Percentiles rank a stretch among this genome's conserved stretches.
Evolutionary conservation across 2,329 filamentous ascomycete species (phyloP).

Genomic region (Hypoxylon sp.): DNA sequence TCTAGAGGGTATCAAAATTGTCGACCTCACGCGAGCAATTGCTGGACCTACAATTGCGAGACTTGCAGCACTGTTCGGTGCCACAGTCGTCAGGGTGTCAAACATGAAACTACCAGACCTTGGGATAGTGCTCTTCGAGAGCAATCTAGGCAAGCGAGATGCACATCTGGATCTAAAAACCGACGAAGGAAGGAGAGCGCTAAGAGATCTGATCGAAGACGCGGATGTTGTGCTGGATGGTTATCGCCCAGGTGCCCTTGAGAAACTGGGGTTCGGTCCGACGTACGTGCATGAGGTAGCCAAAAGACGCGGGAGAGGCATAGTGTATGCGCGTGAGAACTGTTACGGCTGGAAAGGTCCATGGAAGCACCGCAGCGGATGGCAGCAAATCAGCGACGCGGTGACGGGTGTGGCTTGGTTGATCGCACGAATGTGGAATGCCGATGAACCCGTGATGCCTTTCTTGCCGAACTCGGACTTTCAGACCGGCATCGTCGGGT

Average conservation of each 20-base stretch:
- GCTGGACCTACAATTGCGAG: constrained; percentile 48
- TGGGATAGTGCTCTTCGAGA: constrained; percentile 45
- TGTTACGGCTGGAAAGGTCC: constrained; percentile 50
- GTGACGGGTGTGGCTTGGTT: constrained; percentile 44
- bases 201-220: constrained; percentile 40
- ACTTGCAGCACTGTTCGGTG: constrained; percentile 46
- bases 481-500: constrained; percentile 45
- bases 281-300: constrained; percentile 40
- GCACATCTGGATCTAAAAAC: constrained; percentile 46
- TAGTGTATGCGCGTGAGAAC: constrained; percentile 49
- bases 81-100: constrained; percentile 48
- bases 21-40: constrained; percentile 49
- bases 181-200: constrained; percentile 37
- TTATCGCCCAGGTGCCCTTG: constrained; percentile 47
- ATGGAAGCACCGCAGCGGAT: constrained; percentile 46
- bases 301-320: constrained; percentile 39
- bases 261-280: constrained; percentile 46
- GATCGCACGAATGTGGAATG: constrained; percentile 44
- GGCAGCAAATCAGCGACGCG: constrained; percentile 46
- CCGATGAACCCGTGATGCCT: constrained; percentile 44
- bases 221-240: constrained; percentile 50
- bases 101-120: constrained; percentile 46
- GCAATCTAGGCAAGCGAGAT: constrained; percentile 49
- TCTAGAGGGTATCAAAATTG: constrained; percentile 47
- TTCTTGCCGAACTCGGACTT: constrained; percentile 46